Evolutionary conservation across 2,329 filamentous ascomycete genomes (phyloP), one percentile per base, ranked within the genome.

Genomic region (Penicillium hesseltinei): DNA sequence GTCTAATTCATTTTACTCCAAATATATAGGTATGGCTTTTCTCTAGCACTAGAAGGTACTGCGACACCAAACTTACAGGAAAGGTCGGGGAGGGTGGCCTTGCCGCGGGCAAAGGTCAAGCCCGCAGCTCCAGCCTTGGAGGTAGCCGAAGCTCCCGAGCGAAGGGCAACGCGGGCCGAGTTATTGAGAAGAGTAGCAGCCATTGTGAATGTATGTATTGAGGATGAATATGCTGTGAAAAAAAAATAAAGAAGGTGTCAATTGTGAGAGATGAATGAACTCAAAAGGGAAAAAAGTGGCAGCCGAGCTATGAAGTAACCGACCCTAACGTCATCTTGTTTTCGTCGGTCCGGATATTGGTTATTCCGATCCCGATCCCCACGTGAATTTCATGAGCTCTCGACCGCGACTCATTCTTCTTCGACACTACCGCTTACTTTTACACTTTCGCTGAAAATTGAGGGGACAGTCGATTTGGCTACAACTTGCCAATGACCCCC

Each of bases 71-170:
- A 73, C 84, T 62, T 82, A 91, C 88, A 92, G 69, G 85, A 74
- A 13, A 97, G 87, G 71, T 97, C 92, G 63, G 94, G 94, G 42
- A 99, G 88, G 42, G 92, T 96, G 51, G 90, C 93, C 82, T 97
- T 97, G 79, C 86, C 87, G 70, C 92, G 88, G 67, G 88, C 83
- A 71, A 95, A 95, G 73, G 84, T 89, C 68, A 88, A 88, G 76
- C 86, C 85, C 64, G 88, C 86, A 71, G 90, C 80, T 58, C 82
- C 81, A 62, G 83, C 82, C 73, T 84, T 85, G 58, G 85, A 67
- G 65, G 72, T 68, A 64, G 73, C 66, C 60, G 75, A 80, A 70
- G 85, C 84, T 69, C 82, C 80, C 65, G 88, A 84, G 70, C 90
- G 85, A 61, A 93, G 82, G 69, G 88, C 88, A 64, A 88, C 84